phyloP scores from a whole-genome alignment of 768 basidiomycete species.

The Collybia mongolica region DNA sequence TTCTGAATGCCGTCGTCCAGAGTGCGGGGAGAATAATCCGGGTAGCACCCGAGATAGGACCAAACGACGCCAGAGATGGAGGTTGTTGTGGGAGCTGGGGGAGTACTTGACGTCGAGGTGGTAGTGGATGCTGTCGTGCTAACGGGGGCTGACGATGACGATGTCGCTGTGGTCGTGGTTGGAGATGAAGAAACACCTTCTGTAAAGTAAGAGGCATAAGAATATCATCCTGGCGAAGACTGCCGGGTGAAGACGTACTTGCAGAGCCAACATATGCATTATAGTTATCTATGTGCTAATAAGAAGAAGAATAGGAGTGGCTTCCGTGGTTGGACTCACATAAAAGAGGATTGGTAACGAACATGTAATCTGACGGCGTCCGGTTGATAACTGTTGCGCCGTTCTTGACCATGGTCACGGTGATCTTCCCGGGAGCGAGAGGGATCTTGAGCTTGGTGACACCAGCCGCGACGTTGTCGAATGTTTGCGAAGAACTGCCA shows the following conservation, averaged over 20 bases:
- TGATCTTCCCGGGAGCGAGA: slow-evolving; percentile 52
- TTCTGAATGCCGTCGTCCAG: slow-evolving; percentile 17
- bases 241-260: slow-evolving; percentile 20
- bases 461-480: slow-evolving; percentile 44
- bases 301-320: neutral
- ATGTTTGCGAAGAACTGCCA: slow-evolving; percentile 37
- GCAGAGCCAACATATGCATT: slow-evolving; percentile 60
- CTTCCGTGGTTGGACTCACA: slow-evolving; percentile 29
- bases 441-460: slow-evolving; percentile 62
- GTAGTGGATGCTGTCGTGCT: slow-evolving; percentile 17
- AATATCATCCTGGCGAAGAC: too few species aligned
- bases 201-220: too few species aligned
- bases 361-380: slow-evolving; percentile 44
- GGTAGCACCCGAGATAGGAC: slow-evolving; percentile 18
- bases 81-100: slow-evolving; percentile 17
- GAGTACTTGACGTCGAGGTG: slow-evolving; percentile 9
- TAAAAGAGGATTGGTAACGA: slow-evolving; percentile 27
- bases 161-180: slow-evolving; percentile 7
- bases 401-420: slow-evolving; percentile 50
- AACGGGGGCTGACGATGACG: slow-evolving; percentile 11
- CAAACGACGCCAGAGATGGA: slow-evolving; percentile 16
- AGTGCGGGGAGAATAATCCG: slow-evolving; percentile 13
- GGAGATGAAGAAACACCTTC: neutral
- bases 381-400: slow-evolving; percentile 52
- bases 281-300: slow-evolving; percentile 50